Percentiles rank a stretch among this genome's conserved stretches.
Evolutionary conservation across 2,329 filamentous ascomycete species (phyloP).

Genomic region (Colletotrichum musicola): DNA sequence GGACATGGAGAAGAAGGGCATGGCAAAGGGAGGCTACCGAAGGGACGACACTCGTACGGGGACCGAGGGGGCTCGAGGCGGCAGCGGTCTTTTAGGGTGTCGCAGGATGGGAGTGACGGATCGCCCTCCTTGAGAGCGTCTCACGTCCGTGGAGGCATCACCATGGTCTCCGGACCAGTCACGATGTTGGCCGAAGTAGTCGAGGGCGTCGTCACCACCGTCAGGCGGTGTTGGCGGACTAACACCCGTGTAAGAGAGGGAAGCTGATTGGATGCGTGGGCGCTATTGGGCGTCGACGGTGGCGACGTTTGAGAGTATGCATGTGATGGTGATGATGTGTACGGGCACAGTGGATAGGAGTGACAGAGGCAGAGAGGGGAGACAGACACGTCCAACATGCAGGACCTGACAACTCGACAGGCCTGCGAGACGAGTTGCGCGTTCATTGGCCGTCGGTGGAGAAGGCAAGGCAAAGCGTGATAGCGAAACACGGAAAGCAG

Average conservation of each 20-base stretch:
- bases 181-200: constrained; percentile 28
- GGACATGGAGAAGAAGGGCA: constrained; percentile 20
- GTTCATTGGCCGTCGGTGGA: constrained; percentile 8
- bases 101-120: constrained; percentile 22
- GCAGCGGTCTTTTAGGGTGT: constrained; percentile 32
- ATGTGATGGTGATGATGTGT: too few species aligned
- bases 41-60: constrained; percentile 33
- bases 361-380: background rate
- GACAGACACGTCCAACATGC: constrained; percentile 38
- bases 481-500: background rate
- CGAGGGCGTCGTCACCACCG: constrained; percentile 24
- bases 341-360: too few species aligned
- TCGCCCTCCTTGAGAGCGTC: constrained; percentile 35
- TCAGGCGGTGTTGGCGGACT: constrained; percentile 37
- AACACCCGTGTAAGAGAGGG: constrained; percentile 38
- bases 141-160: constrained; percentile 13
- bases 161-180: constrained; percentile 12
- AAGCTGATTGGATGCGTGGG: constrained; percentile 32
- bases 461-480: background rate
- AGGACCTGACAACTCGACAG: constrained; percentile 23
- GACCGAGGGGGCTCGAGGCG: constrained; percentile 29
- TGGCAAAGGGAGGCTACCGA: constrained; percentile 33
- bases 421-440: background rate
- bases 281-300: constrained; percentile 25
- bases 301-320: background rate